Conservation (phyloP, 2,329 filamentous ascomycete genomes). For the Apiospora saccharicola region DNA sequence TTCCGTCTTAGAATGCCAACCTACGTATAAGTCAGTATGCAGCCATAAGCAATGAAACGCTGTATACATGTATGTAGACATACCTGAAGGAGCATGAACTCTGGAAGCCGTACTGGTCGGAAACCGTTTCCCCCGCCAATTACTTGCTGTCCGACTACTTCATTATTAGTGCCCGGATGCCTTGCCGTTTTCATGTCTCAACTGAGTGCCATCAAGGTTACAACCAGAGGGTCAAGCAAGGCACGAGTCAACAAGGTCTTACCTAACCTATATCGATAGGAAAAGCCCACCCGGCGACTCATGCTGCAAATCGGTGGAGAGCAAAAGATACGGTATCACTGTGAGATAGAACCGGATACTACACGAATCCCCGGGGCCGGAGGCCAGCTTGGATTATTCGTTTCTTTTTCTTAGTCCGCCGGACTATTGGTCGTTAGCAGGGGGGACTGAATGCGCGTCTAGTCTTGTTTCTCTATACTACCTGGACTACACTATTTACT, state of each 20-base stretch:
- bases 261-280: neutral
- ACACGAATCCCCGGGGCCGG: neutral
- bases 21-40: neutral
- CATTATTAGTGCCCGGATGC: neutral
- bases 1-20: too few relatives aligned
- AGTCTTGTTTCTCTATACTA: neutral
- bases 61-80: neutral
- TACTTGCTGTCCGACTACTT: neutral
- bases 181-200: neutral
- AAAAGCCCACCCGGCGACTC: conserved; percentile 1
- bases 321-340: neutral
- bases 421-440: neutral
- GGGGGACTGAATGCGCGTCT: neutral
- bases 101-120: neutral
- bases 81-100: neutral
- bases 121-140: neutral
- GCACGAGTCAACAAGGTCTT: neutral
- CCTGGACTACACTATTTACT: neutral
- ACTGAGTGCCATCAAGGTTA: neutral
- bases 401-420: conserved; percentile 9
- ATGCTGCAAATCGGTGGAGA: neutral
- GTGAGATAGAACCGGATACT: neutral
- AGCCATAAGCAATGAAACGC: neutral
- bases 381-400: neutral
- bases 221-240: conserved; percentile 4